Conservation (phyloP, 228 moss, liverwort and hornwort species). For the Sphagnum fallax region DNA sequence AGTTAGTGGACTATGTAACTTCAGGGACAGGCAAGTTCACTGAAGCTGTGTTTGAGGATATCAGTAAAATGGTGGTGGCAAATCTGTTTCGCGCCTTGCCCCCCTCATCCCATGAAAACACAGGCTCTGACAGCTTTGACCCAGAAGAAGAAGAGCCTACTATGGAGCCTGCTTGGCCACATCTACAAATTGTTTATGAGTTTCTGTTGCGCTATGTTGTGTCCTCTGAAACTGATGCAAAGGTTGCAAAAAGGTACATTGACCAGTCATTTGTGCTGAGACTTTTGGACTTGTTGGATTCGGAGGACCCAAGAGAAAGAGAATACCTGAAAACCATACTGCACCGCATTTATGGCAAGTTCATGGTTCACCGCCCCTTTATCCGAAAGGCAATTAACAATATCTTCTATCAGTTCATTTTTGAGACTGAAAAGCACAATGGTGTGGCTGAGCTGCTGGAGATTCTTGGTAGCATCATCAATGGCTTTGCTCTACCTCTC, state of each 20-base stretch:
- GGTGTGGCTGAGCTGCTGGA: slow-evolving; percentile 96
- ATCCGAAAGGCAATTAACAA: slow-evolving; percentile 99
- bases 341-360: slow-evolving; percentile 99
- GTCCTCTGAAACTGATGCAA: slow-evolving; percentile 91
- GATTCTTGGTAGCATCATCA: slow-evolving; percentile 95
- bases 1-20: slow-evolving; percentile 99
- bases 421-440: slow-evolving; percentile 99
- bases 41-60: slow-evolving; percentile 96
- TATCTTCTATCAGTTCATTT: slow-evolving; percentile 98
- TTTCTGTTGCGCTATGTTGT: slow-evolving; percentile 98
- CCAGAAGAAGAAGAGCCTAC: slow-evolving; percentile 99
- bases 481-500: slow-evolving; percentile 63
- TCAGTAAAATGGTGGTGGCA: slow-evolving; percentile 85
- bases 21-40: slow-evolving; percentile 98
- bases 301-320: slow-evolving; percentile 96
- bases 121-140: slow-evolving; percentile 88
- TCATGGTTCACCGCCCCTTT: slow-evolving; percentile 99
- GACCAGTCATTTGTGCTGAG: slow-evolving; percentile 96
- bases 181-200: slow-evolving; percentile 99
- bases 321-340: slow-evolving; percentile 98
- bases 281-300: slow-evolving; percentile 94
- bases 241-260: slow-evolving; percentile 99
- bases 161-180: slow-evolving; percentile 99
- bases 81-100: slow-evolving; percentile 94
- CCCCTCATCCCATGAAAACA: slow-evolving; percentile 94